Evolutionary conservation across 352 stramenopile genomes (phyloP).

Genomic region (Bremia lactucae): DNA sequence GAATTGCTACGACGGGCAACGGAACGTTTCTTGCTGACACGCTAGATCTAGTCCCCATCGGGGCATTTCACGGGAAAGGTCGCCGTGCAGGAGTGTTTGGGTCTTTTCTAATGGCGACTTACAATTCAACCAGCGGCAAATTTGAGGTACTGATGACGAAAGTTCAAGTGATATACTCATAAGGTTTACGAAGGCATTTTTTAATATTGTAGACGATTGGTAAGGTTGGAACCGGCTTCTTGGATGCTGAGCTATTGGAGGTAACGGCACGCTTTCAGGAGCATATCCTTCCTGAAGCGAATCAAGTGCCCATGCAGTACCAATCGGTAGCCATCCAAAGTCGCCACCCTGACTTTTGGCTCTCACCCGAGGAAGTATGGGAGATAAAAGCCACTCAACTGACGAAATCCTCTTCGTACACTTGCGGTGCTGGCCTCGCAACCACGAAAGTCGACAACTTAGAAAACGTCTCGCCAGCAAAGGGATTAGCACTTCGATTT

Average conservation of each 20-base stretch:
- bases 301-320: slow-evolving; percentile 49
- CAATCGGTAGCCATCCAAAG: slow-evolving; percentile 41
- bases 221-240: slow-evolving; percentile 96
- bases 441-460: slow-evolving; percentile 1
- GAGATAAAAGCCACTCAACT: slow-evolving; percentile 98
- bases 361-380: slow-evolving; percentile 92
- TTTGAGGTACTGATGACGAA: slow-evolving; percentile 73
- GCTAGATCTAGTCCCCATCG: slow-evolving; percentile 98
- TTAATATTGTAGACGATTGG: slow-evolving; percentile 46
- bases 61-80: slow-evolving; percentile 92
- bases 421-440: slow-evolving; percentile 40
- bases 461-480: slow-evolving; percentile 11
- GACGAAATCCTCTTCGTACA: slow-evolving; percentile 92
- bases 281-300: slow-evolving; percentile 25
- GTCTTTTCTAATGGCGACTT: slow-evolving; percentile 96
- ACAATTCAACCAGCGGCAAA: slow-evolving; percentile 88
- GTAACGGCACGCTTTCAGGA: slow-evolving; percentile 42
- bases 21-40: slow-evolving; percentile 72
- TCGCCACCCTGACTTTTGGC: slow-evolving; percentile 88
- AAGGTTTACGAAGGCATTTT: slow-evolving; percentile 1
- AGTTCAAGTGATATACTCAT: not conserved
- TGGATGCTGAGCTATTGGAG: slow-evolving; percentile 88
- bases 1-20: slow-evolving; percentile 9
- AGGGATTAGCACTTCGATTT: slow-evolving; percentile 96
- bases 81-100: slow-evolving; percentile 94